phyloP scores from a whole-genome alignment of 2,329 filamentous ascomycete species.

The Balansia obtecta region DNA sequence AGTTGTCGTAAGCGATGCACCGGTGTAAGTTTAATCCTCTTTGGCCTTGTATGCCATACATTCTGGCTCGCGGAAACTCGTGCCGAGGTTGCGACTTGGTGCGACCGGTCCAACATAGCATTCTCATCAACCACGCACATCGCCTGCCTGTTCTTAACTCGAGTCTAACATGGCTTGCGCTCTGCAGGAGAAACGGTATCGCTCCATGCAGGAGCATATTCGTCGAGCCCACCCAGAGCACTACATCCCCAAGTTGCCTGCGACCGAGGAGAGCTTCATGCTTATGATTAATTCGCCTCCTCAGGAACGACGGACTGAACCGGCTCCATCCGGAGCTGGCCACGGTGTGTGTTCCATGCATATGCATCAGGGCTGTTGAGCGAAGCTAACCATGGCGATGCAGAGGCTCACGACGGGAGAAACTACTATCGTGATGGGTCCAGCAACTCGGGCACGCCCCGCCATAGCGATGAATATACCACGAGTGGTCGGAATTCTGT shows the following conservation, averaged over 20 bases:
- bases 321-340: slow-evolving; percentile 19
- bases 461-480: slow-evolving; percentile 56
- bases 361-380: slow-evolving; percentile 1
- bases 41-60: background rate
- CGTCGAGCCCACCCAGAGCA: slow-evolving; percentile 92
- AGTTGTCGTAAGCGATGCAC: slow-evolving; percentile 96
- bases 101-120: background rate
- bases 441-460: slow-evolving; percentile 55
- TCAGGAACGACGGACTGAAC: slow-evolving; percentile 45
- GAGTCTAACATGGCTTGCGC: background rate
- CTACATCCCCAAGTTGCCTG: slow-evolving; percentile 95
- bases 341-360: slow-evolving; percentile 21
- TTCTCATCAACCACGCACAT: background rate
- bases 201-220: slow-evolving; percentile 99
- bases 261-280: slow-evolving; percentile 93
- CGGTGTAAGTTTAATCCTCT: slow-evolving; percentile 61
- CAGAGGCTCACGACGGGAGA: slow-evolving; percentile 46
- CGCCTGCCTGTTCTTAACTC: background rate
- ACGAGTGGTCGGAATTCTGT: slow-evolving; percentile 26
- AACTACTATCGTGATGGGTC: slow-evolving; percentile 43
- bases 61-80: background rate
- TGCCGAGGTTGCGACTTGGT: background rate
- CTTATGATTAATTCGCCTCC: slow-evolving; percentile 91
- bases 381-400: background rate
- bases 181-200: slow-evolving; percentile 77